phyloP scores from a whole-genome alignment of 139 green algal genomes.

The Chlorella sp. region DNA sequence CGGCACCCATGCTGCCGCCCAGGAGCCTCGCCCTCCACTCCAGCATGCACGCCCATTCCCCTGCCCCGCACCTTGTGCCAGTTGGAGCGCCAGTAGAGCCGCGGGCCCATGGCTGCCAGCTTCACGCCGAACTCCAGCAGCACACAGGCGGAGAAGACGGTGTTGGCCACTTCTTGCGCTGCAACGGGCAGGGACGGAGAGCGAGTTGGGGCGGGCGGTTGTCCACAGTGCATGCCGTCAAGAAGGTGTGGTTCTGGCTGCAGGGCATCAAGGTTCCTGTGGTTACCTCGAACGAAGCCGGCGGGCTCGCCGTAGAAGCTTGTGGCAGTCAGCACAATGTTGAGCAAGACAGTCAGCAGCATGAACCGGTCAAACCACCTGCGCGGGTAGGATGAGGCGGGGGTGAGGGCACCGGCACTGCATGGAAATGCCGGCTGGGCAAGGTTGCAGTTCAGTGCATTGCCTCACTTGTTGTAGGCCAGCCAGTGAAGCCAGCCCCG shows the following conservation, averaged over 20 bases:
- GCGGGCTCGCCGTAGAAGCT: conserved; percentile 55
- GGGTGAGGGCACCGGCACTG: no score
- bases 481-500: conserved; percentile 39
- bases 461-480: conserved; percentile 14
- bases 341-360: conserved; percentile 63
- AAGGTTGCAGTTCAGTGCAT: no score
- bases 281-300: conserved; percentile 34
- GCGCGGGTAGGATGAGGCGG: no score
- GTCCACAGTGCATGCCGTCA: no score
- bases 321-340: conserved; percentile 68
- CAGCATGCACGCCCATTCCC: no score
- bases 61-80: no score
- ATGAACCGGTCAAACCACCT: conserved; percentile 63
- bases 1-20: no score
- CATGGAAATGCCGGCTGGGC: no score
- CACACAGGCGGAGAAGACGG: conserved; percentile 57
- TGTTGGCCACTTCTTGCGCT: conserved; percentile 45
- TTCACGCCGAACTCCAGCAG: conserved; percentile 53
- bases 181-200: neutral
- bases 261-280: no score
- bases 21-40: no score
- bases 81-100: conserved; percentile 45
- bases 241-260: no score
- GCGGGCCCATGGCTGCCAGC: conserved; percentile 39
- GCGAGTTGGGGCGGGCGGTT: no score